Evolutionary conservation across 768 basidiomycete species (phyloP).

Genomic region (Tricholoma flavovirens): DNA sequence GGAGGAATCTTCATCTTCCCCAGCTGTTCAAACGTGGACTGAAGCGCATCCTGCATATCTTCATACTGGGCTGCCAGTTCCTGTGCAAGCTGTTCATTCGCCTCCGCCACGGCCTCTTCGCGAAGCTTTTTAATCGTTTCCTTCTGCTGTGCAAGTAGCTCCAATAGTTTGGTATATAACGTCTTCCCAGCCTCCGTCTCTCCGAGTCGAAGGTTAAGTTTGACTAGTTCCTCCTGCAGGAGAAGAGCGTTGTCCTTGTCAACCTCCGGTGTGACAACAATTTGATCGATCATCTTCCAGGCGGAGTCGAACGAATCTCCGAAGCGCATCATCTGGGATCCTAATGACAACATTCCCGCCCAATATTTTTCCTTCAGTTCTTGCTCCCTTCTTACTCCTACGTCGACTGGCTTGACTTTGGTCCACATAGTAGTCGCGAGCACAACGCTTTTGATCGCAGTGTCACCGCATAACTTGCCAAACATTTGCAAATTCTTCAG

Average conservation of each 20-base stretch:
- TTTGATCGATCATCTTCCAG: slow-evolving; percentile 20
- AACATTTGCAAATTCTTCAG: slow-evolving; percentile 46
- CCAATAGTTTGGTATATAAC: slow-evolving; percentile 19
- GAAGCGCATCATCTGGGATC: slow-evolving; percentile 13
- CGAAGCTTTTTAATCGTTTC: slow-evolving; percentile 14
- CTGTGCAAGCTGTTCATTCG: slow-evolving; percentile 9
- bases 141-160: slow-evolving; percentile 20
- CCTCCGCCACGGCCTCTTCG: slow-evolving; percentile 8
- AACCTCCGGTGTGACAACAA: slow-evolving; percentile 7
- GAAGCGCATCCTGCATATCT: slow-evolving; percentile 17
- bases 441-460: slow-evolving; percentile 39
- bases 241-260: slow-evolving; percentile 15
- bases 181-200: slow-evolving; percentile 27
- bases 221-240: slow-evolving; percentile 28
- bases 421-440: slow-evolving; percentile 47
- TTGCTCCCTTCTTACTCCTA: slow-evolving; percentile 10
- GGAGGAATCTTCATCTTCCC: slow-evolving; percentile 20
- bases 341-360: slow-evolving; percentile 13
- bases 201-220: slow-evolving; percentile 19
- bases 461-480: slow-evolving; percentile 40
- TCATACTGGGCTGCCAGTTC: slow-evolving; percentile 15
- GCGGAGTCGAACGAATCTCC: slow-evolving; percentile 17
- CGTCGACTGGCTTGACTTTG: slow-evolving; percentile 18
- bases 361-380: slow-evolving; percentile 13
- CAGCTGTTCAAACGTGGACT: slow-evolving; percentile 18